Conservation (phyloP, 1,139 yeast genomes). For the Petasospora rhodanensis region DNA sequence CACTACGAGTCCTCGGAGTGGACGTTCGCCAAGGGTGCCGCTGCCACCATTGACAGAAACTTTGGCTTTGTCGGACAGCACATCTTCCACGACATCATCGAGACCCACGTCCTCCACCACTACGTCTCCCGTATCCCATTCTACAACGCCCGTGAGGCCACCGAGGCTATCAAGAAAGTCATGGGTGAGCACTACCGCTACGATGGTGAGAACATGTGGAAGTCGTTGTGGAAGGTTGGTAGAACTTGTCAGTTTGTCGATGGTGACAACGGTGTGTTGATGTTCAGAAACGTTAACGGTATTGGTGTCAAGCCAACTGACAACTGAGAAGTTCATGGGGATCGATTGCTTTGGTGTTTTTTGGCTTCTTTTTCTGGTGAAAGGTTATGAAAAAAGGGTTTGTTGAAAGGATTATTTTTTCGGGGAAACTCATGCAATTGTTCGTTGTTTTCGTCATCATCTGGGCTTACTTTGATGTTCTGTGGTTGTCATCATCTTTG, state of each 20-base stretch:
- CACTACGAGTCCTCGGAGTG: constrained; percentile 73
- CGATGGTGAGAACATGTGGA: constrained; percentile 69
- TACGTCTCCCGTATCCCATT: constrained; percentile 82
- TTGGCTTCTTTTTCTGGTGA: too few relatives aligned
- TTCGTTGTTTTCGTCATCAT: too few relatives aligned
- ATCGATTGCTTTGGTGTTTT: too few relatives aligned
- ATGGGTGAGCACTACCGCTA: constrained; percentile 76
- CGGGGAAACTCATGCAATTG: too few relatives aligned
- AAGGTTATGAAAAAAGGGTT: too few relatives aligned
- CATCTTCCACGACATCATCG: constrained; percentile 84
- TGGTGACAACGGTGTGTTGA: constrained; percentile 70
- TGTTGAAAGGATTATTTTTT: too few relatives aligned
- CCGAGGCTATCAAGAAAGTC: constrained; percentile 71
- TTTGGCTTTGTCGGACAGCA: constrained; percentile 78
- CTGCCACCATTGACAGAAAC: constrained; percentile 81
- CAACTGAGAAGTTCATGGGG: too few relatives aligned
- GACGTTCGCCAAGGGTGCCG: constrained; percentile 88
- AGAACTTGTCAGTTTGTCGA: constrained; percentile 82
- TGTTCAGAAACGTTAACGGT: constrained; percentile 71
- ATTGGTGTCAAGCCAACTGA: constrained; percentile 36
- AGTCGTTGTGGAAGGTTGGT: constrained; percentile 62
- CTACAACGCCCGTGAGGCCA: constrained; percentile 79
- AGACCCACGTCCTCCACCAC: constrained; percentile 87
- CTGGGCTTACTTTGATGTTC: too few relatives aligned
- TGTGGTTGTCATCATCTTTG: too few relatives aligned